A percentile compares a stretch with the other conserved stretches of the same genome.
Conservation (phyloP, 768 basidiomycete genomes). For the Phylloporus arenicola region DNA sequence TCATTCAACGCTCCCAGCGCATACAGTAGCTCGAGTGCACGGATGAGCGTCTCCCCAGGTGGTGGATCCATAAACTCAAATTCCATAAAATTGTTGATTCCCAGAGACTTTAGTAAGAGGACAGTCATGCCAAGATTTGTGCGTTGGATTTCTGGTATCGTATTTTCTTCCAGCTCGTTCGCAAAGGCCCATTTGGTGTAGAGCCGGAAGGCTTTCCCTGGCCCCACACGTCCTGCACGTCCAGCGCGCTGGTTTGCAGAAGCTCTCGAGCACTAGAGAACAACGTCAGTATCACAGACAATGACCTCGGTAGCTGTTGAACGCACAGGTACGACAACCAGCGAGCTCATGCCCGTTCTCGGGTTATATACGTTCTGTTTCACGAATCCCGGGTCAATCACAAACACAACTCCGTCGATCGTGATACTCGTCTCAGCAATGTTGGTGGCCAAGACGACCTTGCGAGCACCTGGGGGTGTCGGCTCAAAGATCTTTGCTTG, state of each 20-base stretch:
- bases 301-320: neutral
- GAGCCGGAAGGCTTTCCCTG: slow-evolving; percentile 96
- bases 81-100: slow-evolving; percentile 96
- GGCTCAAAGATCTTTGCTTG: slow-evolving; percentile 99
- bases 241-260: slow-evolving; percentile 97
- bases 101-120: slow-evolving; percentile 88
- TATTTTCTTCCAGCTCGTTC: slow-evolving; percentile 95
- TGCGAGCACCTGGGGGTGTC: slow-evolving; percentile 91
- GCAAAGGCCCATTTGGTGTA: slow-evolving; percentile 98
- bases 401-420: slow-evolving; percentile 98
- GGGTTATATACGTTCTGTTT: slow-evolving; percentile 99
- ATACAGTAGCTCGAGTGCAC: slow-evolving; percentile 89
- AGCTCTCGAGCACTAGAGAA: slow-evolving; percentile 80
- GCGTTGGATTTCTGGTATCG: slow-evolving; percentile 98
- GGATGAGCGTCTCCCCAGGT: slow-evolving; percentile 95
- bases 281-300: neutral
- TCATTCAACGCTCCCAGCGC: slow-evolving; percentile 96
- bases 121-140: slow-evolving; percentile 97
- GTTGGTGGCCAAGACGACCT: slow-evolving; percentile 97
- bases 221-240: slow-evolving; percentile 94
- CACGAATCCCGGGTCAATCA: slow-evolving; percentile 98
- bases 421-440: slow-evolving; percentile 99
- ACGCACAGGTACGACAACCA: slow-evolving; percentile 90
- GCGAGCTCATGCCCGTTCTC: slow-evolving; percentile 95
- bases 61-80: slow-evolving; percentile 99